Evolutionary conservation across 139 green algal species (phyloP), one percentile per base, ranked within the genome.

Genomic region (Coelastrella sp.): DNA sequence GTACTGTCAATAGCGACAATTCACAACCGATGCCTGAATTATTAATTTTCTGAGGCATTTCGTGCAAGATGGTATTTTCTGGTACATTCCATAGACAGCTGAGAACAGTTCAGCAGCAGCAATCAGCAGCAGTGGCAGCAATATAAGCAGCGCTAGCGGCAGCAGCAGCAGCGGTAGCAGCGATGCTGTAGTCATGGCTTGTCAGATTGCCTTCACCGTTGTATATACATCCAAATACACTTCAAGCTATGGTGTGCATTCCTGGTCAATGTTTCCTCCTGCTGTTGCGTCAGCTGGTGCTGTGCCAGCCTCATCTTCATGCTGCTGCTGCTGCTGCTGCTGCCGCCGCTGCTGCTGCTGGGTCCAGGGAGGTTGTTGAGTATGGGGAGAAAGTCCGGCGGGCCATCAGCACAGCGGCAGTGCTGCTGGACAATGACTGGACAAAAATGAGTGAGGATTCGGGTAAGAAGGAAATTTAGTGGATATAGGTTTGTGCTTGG

Each of bases 361-460:
- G 35, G 35, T 24, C 22, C 85, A 87, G 7, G 91, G 92, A 73
- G 35, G 90, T 20, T n/a, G 82, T 22, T 10, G 88, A 22, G 20
- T 90, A 84, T 76, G 85, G 58, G 7, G 85, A 90, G 56, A 73
- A 84, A 17, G 73, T 90, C 22, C 85, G 85, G 10, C 85, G 85
- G 10, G 74, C 74, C 9, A 83, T 90, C 86, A 90, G 86, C 74
- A 85, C 73, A 59, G 86, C 86, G 4, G 86, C 75, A 24, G 86
- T 90, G 12, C 86, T 90, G 75, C 60, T 83, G 58, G 92, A 94
- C 74, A 92, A 94, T 58, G 92, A 94, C 25, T 94, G 92, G 92
- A 88, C 85, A 0, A 63, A 78, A 4, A 68, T 82, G 4, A 68
- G 68, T 19, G 85, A 91, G n/a, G 90, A 84, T 80, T 88, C 92